Evolutionary conservation across 1,284 basidiomycete species (phyloP), one percentile per base, ranked within the genome.

Genomic region (Cutaneotrichosporon sp.): DNA sequence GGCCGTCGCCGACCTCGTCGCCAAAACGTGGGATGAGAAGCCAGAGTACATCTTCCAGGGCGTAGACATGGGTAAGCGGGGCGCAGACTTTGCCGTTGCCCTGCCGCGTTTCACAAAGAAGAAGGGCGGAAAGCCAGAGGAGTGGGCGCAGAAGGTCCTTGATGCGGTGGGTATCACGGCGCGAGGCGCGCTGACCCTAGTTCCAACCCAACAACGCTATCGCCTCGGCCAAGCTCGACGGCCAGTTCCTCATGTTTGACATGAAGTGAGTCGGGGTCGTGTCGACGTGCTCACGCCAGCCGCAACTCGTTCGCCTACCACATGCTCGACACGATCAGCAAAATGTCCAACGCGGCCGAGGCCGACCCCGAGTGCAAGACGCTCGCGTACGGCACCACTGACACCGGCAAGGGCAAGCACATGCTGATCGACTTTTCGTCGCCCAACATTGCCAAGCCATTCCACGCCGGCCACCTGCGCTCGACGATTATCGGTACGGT

Each of bases 401-500:
- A 78, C 14, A 80, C 80, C n/a, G 90, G 88, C 4, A 77, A 80
- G 48, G 89, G 90, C 39, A 91, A 94, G 77, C 67, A 68, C 62
- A 56, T 74, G 58, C 55, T 73, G n/a, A 87, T 82, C 60, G 81
- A 98, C 74, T 98, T 93, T 76, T 96, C 91, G 0, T 90, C 88
- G 4, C 93, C 94, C 17, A 98, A 99, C 74, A 97, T 98, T 68
- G 94, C 96, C 36, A 99, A 99, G 74, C 88, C 88, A 5, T 98
- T 98, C 83, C 94, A 98, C 69, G 93, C 97, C 52, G 96, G 96
- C 15, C 94, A 98, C 74, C 77, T 98, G 59, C 83, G 96, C 50
- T 92, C 88, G 60, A 99, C 96, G 20, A 98, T 99, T 74, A 97
- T 98, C 68, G 96, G 96, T 36, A 87, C 90, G 0, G 97, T 97